Base-by-base conservation (phyloP, 148 eudicot genomes). In the Chenopodium quinoa region DNA sequence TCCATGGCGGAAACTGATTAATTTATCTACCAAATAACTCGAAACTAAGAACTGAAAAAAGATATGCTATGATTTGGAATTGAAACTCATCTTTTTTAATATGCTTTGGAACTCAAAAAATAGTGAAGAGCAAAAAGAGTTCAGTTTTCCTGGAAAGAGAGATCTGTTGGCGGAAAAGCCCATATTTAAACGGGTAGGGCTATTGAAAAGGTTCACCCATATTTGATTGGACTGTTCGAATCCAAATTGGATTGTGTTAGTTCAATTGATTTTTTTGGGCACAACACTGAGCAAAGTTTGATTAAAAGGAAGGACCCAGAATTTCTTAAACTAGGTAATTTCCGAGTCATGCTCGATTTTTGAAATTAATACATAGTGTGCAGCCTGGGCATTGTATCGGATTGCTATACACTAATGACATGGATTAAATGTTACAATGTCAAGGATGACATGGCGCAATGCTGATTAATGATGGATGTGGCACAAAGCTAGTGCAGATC, bases 1-100 rank as follows among this genome's bases (percentile, higher is more conserved):
- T 90, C 90, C 91, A 90, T 90, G 77, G 56, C 54, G 31, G 62
- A 22, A 50, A 52, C 62, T 6, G 44, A 40, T 6, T 40, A 40
- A 40, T 40, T 40, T 40, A 40, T 40, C 44, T 40, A 40, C 44
- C 44, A 40, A 40, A 40, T 40, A 40, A 40, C 8, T 6, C 44
- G 44, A 62, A 62, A 22, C 1, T 62, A 23, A 22, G 8, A 20
- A 13, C 20, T 14, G 17, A 56, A 56, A 12, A 56, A 56, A 16
- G 4, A 22, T 62, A 62, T 6, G 25, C 27, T 20, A 62, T 20
- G 25, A 62, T 20, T 20, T 62, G 9, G 27, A 62, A 62, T 62
- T 62, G 25, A n/a, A 62, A 62, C 27, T n/a, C 27, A 62, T 62
- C 25, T 20, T 62, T 20, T 62, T 62, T 13, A 20, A 20, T 62